Percentiles rank a stretch among this genome's conserved stretches.
Conservation (phyloP, 129 eudicot species). For the Arctium lappa region DNA sequence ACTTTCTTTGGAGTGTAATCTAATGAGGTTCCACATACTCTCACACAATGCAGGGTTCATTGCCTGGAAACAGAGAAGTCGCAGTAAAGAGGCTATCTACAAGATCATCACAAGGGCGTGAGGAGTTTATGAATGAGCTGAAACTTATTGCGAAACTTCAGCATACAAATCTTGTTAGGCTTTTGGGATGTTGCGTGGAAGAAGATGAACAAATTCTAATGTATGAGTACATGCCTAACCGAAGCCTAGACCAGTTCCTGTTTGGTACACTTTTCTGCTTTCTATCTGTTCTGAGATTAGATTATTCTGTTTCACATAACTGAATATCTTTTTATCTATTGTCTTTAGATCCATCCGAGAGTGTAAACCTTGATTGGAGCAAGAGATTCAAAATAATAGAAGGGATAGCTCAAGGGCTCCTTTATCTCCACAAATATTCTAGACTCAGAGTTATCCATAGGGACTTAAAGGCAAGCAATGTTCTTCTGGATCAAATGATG, state of each 20-base stretch:
- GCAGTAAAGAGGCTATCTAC: slow-evolving; percentile 33
- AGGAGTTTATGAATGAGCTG: slow-evolving; percentile 38
- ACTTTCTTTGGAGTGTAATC: too few species aligned
- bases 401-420: slow-evolving; percentile 43
- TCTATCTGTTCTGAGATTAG: neutral
- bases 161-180: slow-evolving; percentile 32
- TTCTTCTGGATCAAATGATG: slow-evolving; percentile 32
- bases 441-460: slow-evolving; percentile 43
- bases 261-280: slow-evolving; percentile 23
- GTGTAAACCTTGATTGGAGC: slow-evolving; percentile 25
- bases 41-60: slow-evolving; percentile 23
- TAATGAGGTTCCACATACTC: neutral
- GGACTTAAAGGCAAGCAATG: slow-evolving; percentile 40
- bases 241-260: slow-evolving; percentile 36
- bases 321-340: neutral
- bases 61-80: slow-evolving; percentile 33
- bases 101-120: slow-evolving; percentile 37
- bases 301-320: neutral
- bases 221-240: slow-evolving; percentile 37
- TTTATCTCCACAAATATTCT: slow-evolving; percentile 36
- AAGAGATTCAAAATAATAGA: slow-evolving; percentile 25
- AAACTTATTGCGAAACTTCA: slow-evolving; percentile 43
- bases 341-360: slow-evolving; percentile 22
- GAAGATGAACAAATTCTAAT: slow-evolving; percentile 28
- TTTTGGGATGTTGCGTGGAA: slow-evolving; percentile 36